A percentile compares a stretch with the other conserved stretches of the same genome.
Conservation (phyloP, 129 eudicot genomes). For the Artemisia argyi region DNA sequence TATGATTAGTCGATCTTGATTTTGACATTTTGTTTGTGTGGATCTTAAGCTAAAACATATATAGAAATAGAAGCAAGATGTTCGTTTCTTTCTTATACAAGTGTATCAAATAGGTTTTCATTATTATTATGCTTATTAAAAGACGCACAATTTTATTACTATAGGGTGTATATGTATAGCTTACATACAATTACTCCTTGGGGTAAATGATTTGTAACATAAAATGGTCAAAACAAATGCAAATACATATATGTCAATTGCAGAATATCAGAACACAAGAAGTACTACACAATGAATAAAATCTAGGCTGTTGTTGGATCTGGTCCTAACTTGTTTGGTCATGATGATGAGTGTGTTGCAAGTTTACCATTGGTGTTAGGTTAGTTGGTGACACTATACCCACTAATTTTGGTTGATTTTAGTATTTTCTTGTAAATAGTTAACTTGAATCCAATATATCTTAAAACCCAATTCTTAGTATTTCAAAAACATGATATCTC, state of each 20-base stretch:
- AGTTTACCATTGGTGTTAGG: slow-evolving; percentile 29
- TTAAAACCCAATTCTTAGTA: background rate
- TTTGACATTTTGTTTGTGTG: background rate
- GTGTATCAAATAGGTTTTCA: no score
- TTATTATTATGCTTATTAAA: no score
- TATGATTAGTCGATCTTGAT: background rate
- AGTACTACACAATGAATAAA: background rate
- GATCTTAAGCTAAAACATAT: background rate
- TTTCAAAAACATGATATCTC: slow-evolving; percentile 14
- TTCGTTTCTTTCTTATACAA: no score
- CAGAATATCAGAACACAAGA: background rate
- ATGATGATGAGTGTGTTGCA: slow-evolving; percentile 27
- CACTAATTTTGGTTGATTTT: slow-evolving; percentile 9
- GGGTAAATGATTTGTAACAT: no score
- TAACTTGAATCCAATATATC: background rate
- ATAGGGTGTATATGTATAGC: no score
- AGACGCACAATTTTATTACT: no score
- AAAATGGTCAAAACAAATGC: background rate
- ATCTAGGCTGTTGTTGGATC: slow-evolving; percentile 26
- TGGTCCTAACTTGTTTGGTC: slow-evolving; percentile 24
- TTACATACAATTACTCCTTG: no score
- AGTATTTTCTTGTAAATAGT: slow-evolving; percentile 11
- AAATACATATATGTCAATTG: background rate
- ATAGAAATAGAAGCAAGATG: no score
- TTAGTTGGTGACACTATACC: slow-evolving; percentile 10